Evolutionary conservation across 202 grass and related monocot species (phyloP), one percentile per base, ranked within the genome.

Genomic region (Panicum hallii): DNA sequence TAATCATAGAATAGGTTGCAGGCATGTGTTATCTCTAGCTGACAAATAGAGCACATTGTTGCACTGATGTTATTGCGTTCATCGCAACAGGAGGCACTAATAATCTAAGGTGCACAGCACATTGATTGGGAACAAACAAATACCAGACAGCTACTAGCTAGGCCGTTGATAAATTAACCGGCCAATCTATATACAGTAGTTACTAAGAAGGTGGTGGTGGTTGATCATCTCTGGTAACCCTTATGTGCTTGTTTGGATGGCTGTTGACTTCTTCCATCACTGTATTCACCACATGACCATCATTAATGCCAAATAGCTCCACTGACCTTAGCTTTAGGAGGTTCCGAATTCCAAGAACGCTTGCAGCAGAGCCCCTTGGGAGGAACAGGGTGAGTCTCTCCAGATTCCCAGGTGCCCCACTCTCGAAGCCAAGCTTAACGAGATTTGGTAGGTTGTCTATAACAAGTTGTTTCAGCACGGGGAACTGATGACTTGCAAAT

Each of bases 391-490:
- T 52, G 3, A 79, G 77, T 6, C 60, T 79, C 77, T 79, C 46
- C 34, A 79, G 61, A 50, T 60, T 60, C 2, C 13, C 6, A 40
- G 30, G 11, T 14, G 61, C 28, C 6, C 62, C 77, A 12, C 61
- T 19, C 46, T 52, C 16, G 4, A 61, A 61, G 10, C 11, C 28
- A 28, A 61, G 57, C 9, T 28, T 12, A 61, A 28, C 23, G 23
- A 60, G 56, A 60, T 60, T 60, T 50, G 10, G 1, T 45, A 11
- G 11, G 28, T 66, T 67, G 49, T 79, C 77, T 13, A 67, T 19
- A 1, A 53, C 17, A 26, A 79, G 34, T 10, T 79, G 77, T 32
- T 53, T 66, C 16, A 79, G 77, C 56, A 60, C 9, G n/a, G 56
- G 56, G 56, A 26, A 1, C 2, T 20, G 60, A 3, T 40, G 64